These are phyloP conservation scores for Ophiostoma ips DNA, from an alignment of 2,329 filamentous ascomycete species.

Conservation along the genomic window DNA sequence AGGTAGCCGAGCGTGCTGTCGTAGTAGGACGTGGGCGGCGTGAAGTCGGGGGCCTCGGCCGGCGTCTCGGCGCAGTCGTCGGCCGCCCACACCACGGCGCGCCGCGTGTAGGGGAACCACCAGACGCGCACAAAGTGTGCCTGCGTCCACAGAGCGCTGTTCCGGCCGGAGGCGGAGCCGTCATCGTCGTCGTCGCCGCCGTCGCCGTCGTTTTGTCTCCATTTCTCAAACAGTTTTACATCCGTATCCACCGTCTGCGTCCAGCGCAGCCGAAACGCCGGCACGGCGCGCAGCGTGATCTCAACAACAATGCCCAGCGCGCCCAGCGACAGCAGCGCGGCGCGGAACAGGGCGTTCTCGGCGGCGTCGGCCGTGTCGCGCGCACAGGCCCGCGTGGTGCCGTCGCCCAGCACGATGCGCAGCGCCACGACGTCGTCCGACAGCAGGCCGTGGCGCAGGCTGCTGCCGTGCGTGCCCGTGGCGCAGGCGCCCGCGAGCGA, in stretches of 20 bases:
- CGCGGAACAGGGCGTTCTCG: conserved; percentile 63
- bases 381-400: conserved; percentile 42
- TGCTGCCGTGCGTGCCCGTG: conserved; percentile 88
- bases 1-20: conserved; percentile 72
- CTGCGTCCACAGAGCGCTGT: conserved; percentile 56
- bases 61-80: conserved; percentile 53
- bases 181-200: conserved; percentile 23
- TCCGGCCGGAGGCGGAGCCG: conserved; percentile 46
- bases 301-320: conserved; percentile 85
- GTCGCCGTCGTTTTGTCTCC: conserved; percentile 58
- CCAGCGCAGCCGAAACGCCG: conserved; percentile 78
- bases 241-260: conserved; percentile 64
- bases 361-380: conserved; percentile 57
- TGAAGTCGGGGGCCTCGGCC: conserved; percentile 20
- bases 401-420: conserved; percentile 70
- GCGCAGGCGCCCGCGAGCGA: conserved; percentile 84
- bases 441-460: conserved; percentile 67
- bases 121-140: conserved; percentile 87
- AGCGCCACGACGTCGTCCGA: conserved; percentile 64
- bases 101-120: conserved; percentile 91
- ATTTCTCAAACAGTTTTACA: conserved; percentile 45
- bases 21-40: conserved; percentile 60
- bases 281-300: conserved; percentile 69
- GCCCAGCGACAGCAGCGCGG: conserved; percentile 74
- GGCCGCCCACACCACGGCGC: conserved; percentile 83